Conservation (phyloP, 2,329 filamentous ascomycete genomes). For the Pseudogymnoascus sp. region DNA sequence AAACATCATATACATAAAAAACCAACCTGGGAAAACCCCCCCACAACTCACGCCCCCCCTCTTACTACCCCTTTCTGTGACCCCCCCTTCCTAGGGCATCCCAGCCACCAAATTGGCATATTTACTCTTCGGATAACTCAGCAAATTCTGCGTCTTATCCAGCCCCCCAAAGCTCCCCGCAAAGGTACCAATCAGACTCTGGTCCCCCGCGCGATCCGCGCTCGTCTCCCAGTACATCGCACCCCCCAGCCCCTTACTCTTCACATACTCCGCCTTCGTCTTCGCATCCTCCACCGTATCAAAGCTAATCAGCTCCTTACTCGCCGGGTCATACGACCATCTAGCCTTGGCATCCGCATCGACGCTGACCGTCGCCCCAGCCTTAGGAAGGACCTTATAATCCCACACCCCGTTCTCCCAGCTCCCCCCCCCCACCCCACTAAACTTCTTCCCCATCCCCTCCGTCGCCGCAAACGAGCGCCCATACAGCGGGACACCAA, state of each 20-base stretch:
- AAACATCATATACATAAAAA: not conserved
- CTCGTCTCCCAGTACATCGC: conserved; percentile 82
- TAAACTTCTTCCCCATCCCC: conserved; percentile 55
- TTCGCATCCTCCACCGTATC: conserved; percentile 52
- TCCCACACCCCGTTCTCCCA: conserved; percentile 67
- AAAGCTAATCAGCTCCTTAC: conserved; percentile 61
- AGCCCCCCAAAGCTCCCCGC: conserved; percentile 34
- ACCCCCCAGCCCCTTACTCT: conserved; percentile 54
- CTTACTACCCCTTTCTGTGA: no score
- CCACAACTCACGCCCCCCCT: no score
- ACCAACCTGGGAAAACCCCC: not conserved
- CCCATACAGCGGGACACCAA: conserved; percentile 75
- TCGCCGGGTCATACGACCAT: conserved; percentile 57
- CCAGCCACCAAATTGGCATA: conserved; percentile 43
- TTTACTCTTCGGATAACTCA: conserved; percentile 43
- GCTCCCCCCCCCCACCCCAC: conserved; percentile 54
- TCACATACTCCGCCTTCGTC: conserved; percentile 58
- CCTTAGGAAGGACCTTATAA: conserved; percentile 64
- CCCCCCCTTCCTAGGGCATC: conserved; percentile 8
- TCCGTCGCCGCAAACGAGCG: conserved; percentile 56
- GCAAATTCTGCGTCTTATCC: conserved; percentile 39
- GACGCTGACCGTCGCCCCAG: conserved; percentile 46
- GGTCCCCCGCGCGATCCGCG: conserved; percentile 51
- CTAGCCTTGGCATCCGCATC: conserved; percentile 52
- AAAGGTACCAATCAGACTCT: conserved; percentile 49